Evolutionary conservation across 495 filamentous ascomycete species (phyloP), one percentile per base, ranked within the genome.

Genomic region (Lineolata rhizophorae): DNA sequence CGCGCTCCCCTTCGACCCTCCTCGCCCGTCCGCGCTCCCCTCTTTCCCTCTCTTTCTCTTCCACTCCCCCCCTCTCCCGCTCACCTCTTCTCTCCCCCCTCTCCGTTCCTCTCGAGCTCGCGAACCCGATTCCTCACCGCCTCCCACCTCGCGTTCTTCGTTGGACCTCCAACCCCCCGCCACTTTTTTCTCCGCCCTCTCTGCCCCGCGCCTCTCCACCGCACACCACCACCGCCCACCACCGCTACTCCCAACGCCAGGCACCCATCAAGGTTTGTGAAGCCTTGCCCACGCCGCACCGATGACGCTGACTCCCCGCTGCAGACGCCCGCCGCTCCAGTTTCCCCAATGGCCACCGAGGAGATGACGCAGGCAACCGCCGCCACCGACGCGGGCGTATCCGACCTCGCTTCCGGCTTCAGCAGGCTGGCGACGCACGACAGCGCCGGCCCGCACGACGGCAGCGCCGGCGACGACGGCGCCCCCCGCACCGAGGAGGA

Each of bases 401-500:
- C 35, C 38, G 39, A 46, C 29, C 20, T 53, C 32, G 29, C 43
- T 31, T 38, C 49, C 20, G 42, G 41, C 17, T 36, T 52, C 31
- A 40, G 40, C 33, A 31, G 35, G 5, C 20, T 48, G 17, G 41
- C 37, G 36, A 40, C 43, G 24, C 29, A 40, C 20, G 48, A 46
- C 17, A 44, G 39, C 21, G 46, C 15, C 39, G 39, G 34, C 40
- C 43, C 31, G 29, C n/a, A n/a, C n/a, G n/a, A 38, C 20, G 45
- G 43, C 18, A 43, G 38, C 24, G 45, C 48, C 13, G 43, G 49
- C 20, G 48, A 41, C 36, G 48, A 44, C 16, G 36, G 32, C 17
- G 42, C 37, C 11, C 57, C 44, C 12, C 45, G 49, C 32, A 91
- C 85, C 21, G 90, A 97, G 39, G 84, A 95, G 43, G 87, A 97